Evolutionary conservation across 768 basidiomycete genomes (phyloP).

Genomic region (Boletus insuetus): DNA sequence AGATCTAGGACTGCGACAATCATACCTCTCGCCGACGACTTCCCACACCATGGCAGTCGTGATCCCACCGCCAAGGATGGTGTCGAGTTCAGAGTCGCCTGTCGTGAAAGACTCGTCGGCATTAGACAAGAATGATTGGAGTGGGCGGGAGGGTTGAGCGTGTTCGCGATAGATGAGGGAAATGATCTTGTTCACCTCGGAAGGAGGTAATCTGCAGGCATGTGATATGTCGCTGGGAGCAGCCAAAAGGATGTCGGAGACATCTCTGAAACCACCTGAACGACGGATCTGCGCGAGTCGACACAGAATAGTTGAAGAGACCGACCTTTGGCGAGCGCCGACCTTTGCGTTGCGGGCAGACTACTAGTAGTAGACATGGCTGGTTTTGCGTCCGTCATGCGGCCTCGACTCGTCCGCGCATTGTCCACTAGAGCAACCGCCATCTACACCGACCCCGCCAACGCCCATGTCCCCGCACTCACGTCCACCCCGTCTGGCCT

Average conservation of each 20-base stretch:
- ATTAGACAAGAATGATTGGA: constrained; percentile 39
- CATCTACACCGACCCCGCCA: constrained; percentile 44
- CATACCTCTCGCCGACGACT: constrained; percentile 82
- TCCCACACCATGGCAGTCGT: constrained; percentile 83
- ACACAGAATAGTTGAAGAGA: not conserved
- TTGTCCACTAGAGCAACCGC: constrained; percentile 41
- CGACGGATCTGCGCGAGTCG: not conserved
- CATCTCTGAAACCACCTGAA: constrained; percentile 47
- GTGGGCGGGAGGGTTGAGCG: constrained; percentile 35
- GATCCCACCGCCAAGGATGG: constrained; percentile 75
- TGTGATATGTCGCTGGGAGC: constrained; percentile 52
- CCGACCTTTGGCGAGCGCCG: constrained; percentile 39
- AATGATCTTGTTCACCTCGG: constrained; percentile 51
- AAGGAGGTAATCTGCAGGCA: constrained; percentile 49
- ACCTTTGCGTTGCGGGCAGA: constrained; percentile 33
- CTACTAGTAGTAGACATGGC: too few species aligned
- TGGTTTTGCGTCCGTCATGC: constrained; percentile 13
- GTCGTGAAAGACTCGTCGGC: constrained; percentile 59
- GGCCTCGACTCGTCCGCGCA: constrained; percentile 13
- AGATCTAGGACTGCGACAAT: not conserved
- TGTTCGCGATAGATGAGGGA: constrained; percentile 46
- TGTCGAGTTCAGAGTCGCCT: constrained; percentile 70
- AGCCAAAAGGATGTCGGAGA: constrained; percentile 50
- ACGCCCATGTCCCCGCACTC: constrained; percentile 38
- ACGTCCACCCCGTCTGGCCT: constrained; percentile 57